A percentile compares a stretch with the other conserved stretches of the same genome.
phyloP scores from a whole-genome alignment of 352 stramenopile genomes.

The Phytophthora foliorum region DNA sequence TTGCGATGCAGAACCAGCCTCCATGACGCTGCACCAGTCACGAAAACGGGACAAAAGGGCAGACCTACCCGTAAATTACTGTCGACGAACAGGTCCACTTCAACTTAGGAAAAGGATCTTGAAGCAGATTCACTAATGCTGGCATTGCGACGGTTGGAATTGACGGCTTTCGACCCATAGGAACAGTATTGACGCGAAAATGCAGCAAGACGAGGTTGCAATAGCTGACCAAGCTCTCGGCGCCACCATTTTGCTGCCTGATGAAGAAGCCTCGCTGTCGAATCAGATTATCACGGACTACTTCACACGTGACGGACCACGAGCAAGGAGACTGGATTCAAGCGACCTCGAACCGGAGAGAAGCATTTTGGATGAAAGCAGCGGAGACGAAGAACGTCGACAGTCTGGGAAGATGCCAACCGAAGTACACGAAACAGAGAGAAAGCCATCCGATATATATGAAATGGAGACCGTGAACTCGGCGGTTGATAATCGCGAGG shows the following conservation, averaged over 20 bases:
- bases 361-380: constrained; percentile 30
- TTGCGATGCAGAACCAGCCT: constrained; percentile 9
- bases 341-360: constrained; percentile 9
- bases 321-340: constrained; percentile 3
- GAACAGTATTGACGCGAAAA: background rate
- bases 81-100: constrained; percentile 17
- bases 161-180: constrained; percentile 33
- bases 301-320: constrained; percentile 35
- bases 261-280: constrained; percentile 33
- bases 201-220: constrained; percentile 19
- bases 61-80: constrained; percentile 17
- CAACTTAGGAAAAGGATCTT: constrained; percentile 37
- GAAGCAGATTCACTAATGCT: constrained; percentile 23
- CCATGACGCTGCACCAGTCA: constrained; percentile 27
- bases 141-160: constrained; percentile 22
- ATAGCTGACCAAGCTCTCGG: constrained; percentile 23
- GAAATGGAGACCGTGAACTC: background rate
- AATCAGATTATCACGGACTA: constrained; percentile 44
- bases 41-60: constrained; percentile 26
- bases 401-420: constrained; percentile 2
- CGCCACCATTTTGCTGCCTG: constrained; percentile 26
- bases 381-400: constrained; percentile 23
- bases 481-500: background rate
- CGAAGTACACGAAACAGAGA: constrained; percentile 10
- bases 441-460: background rate